These are phyloP conservation scores for Luffa acutangula DNA, from an alignment of 306 rosid genomes.

Conservation along the genomic window DNA sequence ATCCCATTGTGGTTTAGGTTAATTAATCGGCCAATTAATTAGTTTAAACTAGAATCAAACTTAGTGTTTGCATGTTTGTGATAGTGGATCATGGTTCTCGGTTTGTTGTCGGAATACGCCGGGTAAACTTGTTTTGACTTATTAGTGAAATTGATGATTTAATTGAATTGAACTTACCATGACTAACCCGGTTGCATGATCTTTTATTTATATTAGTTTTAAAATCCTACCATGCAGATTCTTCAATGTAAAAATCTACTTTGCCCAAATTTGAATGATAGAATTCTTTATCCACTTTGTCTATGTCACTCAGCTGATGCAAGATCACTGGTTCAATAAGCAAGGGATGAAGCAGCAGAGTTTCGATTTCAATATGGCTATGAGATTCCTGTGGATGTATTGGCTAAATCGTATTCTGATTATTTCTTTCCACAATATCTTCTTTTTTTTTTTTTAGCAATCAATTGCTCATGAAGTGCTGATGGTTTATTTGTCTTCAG, in stretches of 20 bases:
- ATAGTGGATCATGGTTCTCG: too few relatives aligned
- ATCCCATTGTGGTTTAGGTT: too few relatives aligned
- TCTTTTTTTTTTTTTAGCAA: not conserved
- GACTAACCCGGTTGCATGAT: too few relatives aligned
- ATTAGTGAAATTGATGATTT: too few relatives aligned
- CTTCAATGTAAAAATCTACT: not conserved
- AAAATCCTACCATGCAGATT: not conserved
- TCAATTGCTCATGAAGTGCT: not conserved
- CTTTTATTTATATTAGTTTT: too few relatives aligned
- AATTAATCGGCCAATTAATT: too few relatives aligned
- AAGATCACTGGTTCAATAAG: conserved; percentile 88
- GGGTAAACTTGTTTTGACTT: too few relatives aligned
- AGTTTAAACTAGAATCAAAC: too few relatives aligned
- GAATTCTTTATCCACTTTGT: not conserved
- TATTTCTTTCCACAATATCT: not conserved
- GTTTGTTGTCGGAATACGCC: too few relatives aligned
- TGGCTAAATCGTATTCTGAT: conserved; percentile 61
- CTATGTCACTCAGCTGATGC: conserved; percentile 64
- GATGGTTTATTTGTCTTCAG: not conserved
- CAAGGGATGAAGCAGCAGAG: conserved; percentile 98
- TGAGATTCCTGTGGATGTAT: conserved; percentile 89
- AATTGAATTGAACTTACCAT: too few relatives aligned
- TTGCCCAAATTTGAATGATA: not conserved
- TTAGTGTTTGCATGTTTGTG: too few relatives aligned
- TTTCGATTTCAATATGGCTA: conserved; percentile 87